Evolutionary conservation across 495 filamentous ascomycete genomes (phyloP), one percentile per base, ranked within the genome.

Genomic region (Staphylotrichum longicolle): DNA sequence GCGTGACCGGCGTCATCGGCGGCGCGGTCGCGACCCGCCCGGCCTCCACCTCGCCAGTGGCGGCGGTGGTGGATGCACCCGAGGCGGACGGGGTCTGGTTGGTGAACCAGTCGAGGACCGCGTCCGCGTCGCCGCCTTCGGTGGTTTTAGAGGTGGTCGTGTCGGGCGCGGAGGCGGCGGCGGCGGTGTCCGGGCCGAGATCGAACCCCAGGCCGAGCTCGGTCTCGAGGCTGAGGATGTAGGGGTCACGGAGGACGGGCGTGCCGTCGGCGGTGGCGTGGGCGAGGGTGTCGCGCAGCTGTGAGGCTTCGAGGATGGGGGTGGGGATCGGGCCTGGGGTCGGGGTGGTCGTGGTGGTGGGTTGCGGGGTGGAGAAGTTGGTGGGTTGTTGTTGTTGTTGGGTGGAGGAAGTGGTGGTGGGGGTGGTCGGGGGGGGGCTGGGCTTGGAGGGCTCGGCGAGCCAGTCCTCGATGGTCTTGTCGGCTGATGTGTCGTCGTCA

Each of bases 401-500:
- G 20, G 5, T 8, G 47, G 54, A 37, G 9, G 35, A 5, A 20
- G n/a, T 27, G 15, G 34, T 9, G 48, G 48, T 15, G 4, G 48
- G 14, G 27, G 35, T 8, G 3, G 51, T 10, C 4, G 59, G 1
- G 20, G 20, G 20, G 20, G 20, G 20, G 20, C 20, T 27, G 20
- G 20, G 20, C 8, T 48, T 39, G n/a, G 35, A 44, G 14, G 71
- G 70, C 45, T 72, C 70, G 34, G 71, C 64, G 40, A 72, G 68
- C 70, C 68, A 72, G 40, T 72, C 70, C 51, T 68, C 61, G 44
- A 74, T 72, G 9, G 70, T 72, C 35, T 66, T 56, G 35, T 72
- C 68, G 37, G 51, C 63, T 9, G 61, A 14, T 1, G 68, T 58
- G 46, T 71, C 68, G 27, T 62, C 63, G 37, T 62, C 40, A 12